Percentiles rank a stretch among this genome's conserved stretches.
These are phyloP conservation scores for Neoscytalidium dimidiatum DNA, from an alignment of 2,329 filamentous ascomycete genomes.

Conservation along the genomic window DNA sequence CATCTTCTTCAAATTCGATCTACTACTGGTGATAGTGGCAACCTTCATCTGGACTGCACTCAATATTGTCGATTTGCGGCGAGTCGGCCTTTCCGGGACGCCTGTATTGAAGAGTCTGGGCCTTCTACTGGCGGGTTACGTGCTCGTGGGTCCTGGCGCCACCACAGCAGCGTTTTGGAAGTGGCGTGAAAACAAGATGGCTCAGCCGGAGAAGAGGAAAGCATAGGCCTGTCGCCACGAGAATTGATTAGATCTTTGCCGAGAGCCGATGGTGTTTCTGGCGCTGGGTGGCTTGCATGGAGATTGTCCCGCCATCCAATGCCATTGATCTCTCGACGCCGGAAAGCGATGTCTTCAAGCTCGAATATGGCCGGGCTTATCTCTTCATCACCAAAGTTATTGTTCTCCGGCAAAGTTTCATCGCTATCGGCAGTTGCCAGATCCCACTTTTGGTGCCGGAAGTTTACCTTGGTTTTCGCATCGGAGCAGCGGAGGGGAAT, in stretches of 20 bases:
- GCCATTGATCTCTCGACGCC: no score
- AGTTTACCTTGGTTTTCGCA: not conserved
- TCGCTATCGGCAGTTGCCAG: not conserved
- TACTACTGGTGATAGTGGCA: not conserved
- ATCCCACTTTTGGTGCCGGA: not conserved
- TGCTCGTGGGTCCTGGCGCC: not conserved
- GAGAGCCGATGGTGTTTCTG: no score
- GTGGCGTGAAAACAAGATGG: constrained; percentile 2
- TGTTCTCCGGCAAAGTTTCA: not conserved
- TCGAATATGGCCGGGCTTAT: not conserved
- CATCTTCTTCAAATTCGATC: constrained; percentile 2
- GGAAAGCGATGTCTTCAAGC: no score
- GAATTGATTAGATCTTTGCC: not conserved
- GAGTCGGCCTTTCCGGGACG: not conserved
- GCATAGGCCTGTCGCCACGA: no score
- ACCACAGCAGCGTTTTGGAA: not conserved
- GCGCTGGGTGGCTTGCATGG: no score
- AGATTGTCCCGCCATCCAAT: no score
- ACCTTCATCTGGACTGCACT: not conserved
- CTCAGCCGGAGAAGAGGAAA: not conserved
- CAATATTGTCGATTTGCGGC: not conserved
- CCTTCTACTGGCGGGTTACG: not conserved
- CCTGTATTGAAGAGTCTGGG: not conserved
- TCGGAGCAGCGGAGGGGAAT: not conserved
- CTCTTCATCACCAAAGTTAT: no score